A percentile compares a stretch with the other conserved stretches of the same genome.
Conservation (phyloP, 148 eudicot genomes). For the Rhododendron molle region DNA sequence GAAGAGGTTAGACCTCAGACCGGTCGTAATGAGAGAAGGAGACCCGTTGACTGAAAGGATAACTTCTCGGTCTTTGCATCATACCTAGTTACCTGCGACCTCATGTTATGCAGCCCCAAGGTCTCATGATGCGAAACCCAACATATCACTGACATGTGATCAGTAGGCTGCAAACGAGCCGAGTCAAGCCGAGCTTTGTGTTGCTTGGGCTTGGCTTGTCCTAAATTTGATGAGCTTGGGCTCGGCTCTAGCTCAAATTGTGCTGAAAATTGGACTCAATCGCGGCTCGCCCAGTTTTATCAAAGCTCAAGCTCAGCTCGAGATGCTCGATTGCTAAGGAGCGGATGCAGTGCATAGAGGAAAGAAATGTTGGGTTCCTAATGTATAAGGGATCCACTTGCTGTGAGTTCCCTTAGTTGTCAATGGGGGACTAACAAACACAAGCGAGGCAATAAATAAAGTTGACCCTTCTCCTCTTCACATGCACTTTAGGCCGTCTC, state of each 20-base stretch:
- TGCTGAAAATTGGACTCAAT: background rate
- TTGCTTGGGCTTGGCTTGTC: background rate
- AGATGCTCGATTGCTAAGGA: background rate
- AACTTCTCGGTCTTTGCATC: background rate
- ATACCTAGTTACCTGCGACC: background rate
- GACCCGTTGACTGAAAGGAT: background rate
- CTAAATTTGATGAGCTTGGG: background rate
- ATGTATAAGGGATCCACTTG: background rate
- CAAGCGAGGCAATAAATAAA: background rate
- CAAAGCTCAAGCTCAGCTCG: background rate
- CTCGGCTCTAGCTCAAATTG: background rate
- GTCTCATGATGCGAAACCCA: background rate
- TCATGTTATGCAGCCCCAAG: background rate
- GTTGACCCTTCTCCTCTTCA: background rate
- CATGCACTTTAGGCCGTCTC: background rate
- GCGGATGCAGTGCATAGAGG: background rate
- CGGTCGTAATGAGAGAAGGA: background rate
- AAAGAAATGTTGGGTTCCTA: background rate
- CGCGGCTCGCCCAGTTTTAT: background rate
- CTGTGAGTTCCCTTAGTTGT: background rate
- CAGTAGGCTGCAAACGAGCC: background rate
- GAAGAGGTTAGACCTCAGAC: background rate
- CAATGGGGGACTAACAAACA: background rate
- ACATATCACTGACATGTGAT: background rate
- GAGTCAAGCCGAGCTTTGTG: background rate